Evolutionary conservation across 2,329 filamentous ascomycete genomes (phyloP), one percentile per base, ranked within the genome.

Genomic region (Fusarium musae): DNA sequence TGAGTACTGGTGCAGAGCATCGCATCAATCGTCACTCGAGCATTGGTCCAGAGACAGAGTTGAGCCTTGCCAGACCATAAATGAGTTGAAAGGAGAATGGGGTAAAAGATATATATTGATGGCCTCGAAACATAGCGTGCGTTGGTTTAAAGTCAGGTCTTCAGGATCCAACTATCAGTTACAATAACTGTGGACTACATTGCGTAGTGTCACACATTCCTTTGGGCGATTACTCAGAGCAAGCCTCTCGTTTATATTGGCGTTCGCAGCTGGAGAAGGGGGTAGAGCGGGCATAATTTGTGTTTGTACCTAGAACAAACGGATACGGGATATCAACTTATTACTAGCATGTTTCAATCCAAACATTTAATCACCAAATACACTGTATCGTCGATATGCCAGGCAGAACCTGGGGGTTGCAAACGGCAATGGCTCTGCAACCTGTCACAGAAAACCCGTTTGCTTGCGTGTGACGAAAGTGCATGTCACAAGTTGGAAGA

Each of bases 1-100:
- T 78, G 66, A 58, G 69, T 9, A 72, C 76, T 5, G 74, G 65
- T 7, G 34, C 70, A 16, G 75, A 77, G 43, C 49, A 76, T 12
- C 23, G 58, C 13, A 50, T 66, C 6, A 32, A 52, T 15, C 53
- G 28, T 5, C n/a, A 54, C 12, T 53, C 59, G 7, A 63, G 63
- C 26, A 53, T 65, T 26, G 52, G 52, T 12, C 67, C 62, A 7
- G 57, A 69, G 26, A 52, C 61, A 9, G 69, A 63, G 17, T 21
- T 66, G 57, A 50, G 66, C 15, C 50, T 50, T 19, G 42, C 50
- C 26, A 70, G 59, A 42, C 26, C 19, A 19, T 62, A 43, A 64
- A 28, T 39, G 23, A 16, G 13, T 52, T 34, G 12, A 46, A 42
- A 23, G 32, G 17, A 42, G 30, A 39, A 19, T 9, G 4, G 26